These are phyloP conservation scores for Diaporthe australafricana DNA, from an alignment of 2,329 filamentous ascomycete genomes.

Conservation along the genomic window DNA sequence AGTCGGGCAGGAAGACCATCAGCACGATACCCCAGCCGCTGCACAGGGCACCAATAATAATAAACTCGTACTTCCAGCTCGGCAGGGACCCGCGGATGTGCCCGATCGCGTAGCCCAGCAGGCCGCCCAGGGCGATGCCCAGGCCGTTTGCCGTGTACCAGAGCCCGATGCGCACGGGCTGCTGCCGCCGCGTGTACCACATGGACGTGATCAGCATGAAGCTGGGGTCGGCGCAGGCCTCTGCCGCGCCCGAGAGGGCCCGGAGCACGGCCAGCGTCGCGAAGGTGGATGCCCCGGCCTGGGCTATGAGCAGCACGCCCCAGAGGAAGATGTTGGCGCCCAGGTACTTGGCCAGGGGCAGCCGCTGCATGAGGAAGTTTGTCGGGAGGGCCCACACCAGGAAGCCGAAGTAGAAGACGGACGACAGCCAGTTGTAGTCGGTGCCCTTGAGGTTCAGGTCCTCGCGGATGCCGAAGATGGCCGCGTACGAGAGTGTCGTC, in stretches of 20 bases:
- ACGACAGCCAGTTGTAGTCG: conserved; percentile 67
- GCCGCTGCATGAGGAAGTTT: conserved; percentile 47
- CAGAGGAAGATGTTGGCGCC: conserved; percentile 66
- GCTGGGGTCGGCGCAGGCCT: conserved; percentile 47
- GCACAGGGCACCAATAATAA: conserved; percentile 50
- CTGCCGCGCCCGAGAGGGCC: conserved; percentile 67
- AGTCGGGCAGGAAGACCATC: conserved; percentile 41
- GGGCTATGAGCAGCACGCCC: conserved; percentile 58
- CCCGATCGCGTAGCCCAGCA: conserved; percentile 50
- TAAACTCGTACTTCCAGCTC: conserved; percentile 50
- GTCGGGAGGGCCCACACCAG: conserved; percentile 44
- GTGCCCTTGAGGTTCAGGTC: conserved; percentile 68
- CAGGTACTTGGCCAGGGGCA: conserved; percentile 51
- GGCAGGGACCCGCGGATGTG: conserved; percentile 45
- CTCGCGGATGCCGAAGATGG: conserved; percentile 72
- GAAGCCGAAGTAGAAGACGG: conserved; percentile 66
- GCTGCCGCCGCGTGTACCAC: conserved; percentile 34
- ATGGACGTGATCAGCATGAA: conserved; percentile 38
- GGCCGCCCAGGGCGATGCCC: conserved; percentile 41
- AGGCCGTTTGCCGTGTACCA: conserved; percentile 38
- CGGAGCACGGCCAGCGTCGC: conserved; percentile 65
- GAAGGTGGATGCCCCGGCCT: conserved; percentile 69
- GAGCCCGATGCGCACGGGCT: conserved; percentile 35
- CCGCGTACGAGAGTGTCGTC: conserved; percentile 71
- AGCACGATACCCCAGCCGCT: conserved; percentile 44